Percentiles rank a stretch among this genome's conserved stretches.
Conservation (phyloP, 441 rosid genomes). For the Pelargonium citronellum region DNA sequence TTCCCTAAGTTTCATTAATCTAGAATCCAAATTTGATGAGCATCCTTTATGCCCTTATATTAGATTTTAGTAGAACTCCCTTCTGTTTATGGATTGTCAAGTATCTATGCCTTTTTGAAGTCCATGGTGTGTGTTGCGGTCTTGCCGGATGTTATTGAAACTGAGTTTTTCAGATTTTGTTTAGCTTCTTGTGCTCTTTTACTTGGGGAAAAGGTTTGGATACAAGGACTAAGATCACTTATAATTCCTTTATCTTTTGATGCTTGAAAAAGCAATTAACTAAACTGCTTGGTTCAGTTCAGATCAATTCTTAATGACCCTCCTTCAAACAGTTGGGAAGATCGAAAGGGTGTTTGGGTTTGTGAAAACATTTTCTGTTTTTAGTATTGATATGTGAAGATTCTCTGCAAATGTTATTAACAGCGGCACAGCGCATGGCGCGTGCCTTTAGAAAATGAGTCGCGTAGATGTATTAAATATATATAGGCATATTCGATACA, state of each 20-base stretch:
- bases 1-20: background rate
- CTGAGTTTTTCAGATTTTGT: background rate
- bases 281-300: background rate
- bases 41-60: background rate
- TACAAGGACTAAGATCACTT: background rate
- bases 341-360: background rate
- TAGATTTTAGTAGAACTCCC: background rate
- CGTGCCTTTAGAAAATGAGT: background rate
- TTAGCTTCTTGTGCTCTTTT: background rate
- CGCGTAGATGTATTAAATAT: no score
- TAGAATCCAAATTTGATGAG: background rate
- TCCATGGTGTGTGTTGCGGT: background rate
- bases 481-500: no score
- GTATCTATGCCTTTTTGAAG: background rate
- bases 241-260: no score
- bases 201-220: background rate
- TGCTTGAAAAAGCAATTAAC: no score
- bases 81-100: background rate
- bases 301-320: background rate
- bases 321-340: background rate
- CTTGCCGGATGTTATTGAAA: background rate
- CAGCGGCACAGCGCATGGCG: no score
- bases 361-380: background rate
- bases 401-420: background rate
- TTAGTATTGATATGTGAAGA: background rate